phyloP scores from a whole-genome alignment of 805 yeast genomes.

The Tetrapisispora nanseiensis region DNA sequence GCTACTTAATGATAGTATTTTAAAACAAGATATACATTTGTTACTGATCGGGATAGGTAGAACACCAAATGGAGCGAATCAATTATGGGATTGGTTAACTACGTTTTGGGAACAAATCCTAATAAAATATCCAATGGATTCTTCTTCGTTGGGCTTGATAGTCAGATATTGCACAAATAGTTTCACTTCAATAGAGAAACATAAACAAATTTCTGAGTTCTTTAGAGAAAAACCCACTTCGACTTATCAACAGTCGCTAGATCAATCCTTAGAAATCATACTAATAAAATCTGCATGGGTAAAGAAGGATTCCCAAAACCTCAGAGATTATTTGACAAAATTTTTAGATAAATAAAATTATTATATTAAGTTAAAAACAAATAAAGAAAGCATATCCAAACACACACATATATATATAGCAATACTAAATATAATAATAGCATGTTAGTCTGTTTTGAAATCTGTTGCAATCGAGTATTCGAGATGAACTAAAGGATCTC shows the following conservation, averaged over 20 bases:
- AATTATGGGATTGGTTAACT: conserved; percentile 67
- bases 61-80: conserved; percentile 53
- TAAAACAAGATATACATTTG: conserved; percentile 66
- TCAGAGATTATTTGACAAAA: conserved; percentile 32
- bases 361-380: no score
- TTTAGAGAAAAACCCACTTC: conserved; percentile 44
- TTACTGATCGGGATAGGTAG: conserved; percentile 67
- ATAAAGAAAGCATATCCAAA: no score
- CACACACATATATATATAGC: no score
- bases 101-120: conserved; percentile 61
- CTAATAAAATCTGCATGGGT: conserved; percentile 50
- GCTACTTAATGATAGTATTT: conserved; percentile 46
- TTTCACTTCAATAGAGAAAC: conserved; percentile 46
- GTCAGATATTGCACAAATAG: conserved; percentile 53
- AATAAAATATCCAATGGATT: conserved; percentile 66
- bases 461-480: no score
- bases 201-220: conserved; percentile 41
- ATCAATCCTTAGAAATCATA: conserved; percentile 51
- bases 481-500: no score
- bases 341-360: background rate
- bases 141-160: conserved; percentile 68
- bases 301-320: conserved; percentile 40
- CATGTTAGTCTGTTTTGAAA: no score
- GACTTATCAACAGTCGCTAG: conserved; percentile 54
- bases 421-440: no score